Conservation (phyloP, 1,139 yeast species). For the Lodderomyces metapsilosis region DNA sequence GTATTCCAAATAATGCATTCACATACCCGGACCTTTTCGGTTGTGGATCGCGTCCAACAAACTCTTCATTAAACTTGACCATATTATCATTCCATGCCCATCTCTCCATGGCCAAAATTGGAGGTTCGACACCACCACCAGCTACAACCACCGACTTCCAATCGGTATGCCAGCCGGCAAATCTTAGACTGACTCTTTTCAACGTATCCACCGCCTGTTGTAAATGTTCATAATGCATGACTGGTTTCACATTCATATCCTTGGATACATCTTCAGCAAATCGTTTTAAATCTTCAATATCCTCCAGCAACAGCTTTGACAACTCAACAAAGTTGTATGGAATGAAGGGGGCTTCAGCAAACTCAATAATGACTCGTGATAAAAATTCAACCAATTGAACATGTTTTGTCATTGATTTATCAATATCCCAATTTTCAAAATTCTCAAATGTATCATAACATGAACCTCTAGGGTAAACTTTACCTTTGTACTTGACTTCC, state of each 20-base stretch:
- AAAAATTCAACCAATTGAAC: constrained; percentile 56
- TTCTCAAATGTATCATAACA: constrained; percentile 67
- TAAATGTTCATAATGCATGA: constrained; percentile 31
- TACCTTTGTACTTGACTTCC: constrained; percentile 51
- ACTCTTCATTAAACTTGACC: constrained; percentile 53
- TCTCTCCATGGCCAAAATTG: constrained; percentile 65
- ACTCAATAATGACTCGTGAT: constrained; percentile 50
- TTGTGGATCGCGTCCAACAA: constrained; percentile 47
- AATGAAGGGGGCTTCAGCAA: constrained; percentile 72
- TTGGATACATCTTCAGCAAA: constrained; percentile 15
- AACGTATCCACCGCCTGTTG: constrained; percentile 24
- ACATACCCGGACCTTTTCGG: constrained; percentile 64
- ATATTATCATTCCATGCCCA: constrained; percentile 79
- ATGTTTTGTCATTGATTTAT: constrained; percentile 59
- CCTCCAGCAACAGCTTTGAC: constrained; percentile 43
- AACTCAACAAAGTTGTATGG: constrained; percentile 63
- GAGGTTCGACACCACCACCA: constrained; percentile 58
- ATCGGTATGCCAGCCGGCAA: constrained; percentile 46
- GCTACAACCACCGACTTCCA: constrained; percentile 49
- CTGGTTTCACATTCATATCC: constrained; percentile 17
- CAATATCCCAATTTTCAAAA: constrained; percentile 47
- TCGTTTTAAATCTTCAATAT: constrained; percentile 46
- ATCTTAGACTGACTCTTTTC: constrained; percentile 22
- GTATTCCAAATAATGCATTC: constrained; percentile 71
- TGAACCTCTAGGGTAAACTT: constrained; percentile 55